Evolutionary conservation across 2,329 filamentous ascomycete genomes (phyloP).

Genomic region (Incumbomyces lentus): DNA sequence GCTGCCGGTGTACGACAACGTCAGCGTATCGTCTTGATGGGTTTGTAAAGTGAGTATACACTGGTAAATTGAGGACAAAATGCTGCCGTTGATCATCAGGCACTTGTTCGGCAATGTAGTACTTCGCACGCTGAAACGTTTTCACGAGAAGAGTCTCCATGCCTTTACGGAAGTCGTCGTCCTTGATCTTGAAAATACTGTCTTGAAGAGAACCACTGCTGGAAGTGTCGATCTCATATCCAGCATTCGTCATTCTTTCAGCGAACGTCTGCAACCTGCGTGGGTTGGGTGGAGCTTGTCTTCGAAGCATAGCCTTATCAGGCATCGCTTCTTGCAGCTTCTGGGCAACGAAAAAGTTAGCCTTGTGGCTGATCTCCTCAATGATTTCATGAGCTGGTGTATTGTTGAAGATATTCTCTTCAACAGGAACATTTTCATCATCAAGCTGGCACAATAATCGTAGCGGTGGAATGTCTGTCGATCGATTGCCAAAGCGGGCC

Average conservation of each 20-base stretch:
- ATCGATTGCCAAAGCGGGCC: conserved; percentile 68
- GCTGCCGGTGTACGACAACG: conserved; percentile 86
- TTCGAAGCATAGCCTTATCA: conserved; percentile 83
- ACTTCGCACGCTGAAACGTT: conserved; percentile 92
- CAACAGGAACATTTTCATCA: conserved; percentile 94
- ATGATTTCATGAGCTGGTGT: conserved; percentile 83
- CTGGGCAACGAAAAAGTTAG: conserved; percentile 80
- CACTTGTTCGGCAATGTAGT: conserved; percentile 75
- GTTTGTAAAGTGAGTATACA: conserved; percentile 97
- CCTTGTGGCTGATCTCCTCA: conserved; percentile 89
- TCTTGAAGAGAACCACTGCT: conserved; percentile 88
- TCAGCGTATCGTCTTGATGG: conserved; percentile 92
- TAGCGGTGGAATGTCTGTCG: conserved; percentile 70
- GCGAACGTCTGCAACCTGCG: conserved; percentile 82
- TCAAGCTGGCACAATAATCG: conserved; percentile 88
- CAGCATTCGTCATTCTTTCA: conserved; percentile 84
- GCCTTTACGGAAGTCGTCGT: conserved; percentile 80
- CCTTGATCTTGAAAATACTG: conserved; percentile 87
- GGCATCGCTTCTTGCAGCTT: conserved; percentile 69
- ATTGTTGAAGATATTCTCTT: conserved; percentile 91
- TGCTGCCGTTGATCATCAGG: conserved; percentile 70
- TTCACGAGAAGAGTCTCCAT: conserved; percentile 96
- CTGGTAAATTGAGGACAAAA: conserved; percentile 81
- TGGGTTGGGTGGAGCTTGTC: conserved; percentile 74
- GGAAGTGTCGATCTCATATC: conserved; percentile 77